Percentiles rank a stretch among this genome's conserved stretches.
These are phyloP conservation scores for Cladophialophora exuberans DNA, from an alignment of 2,329 filamentous ascomycete species.

Conservation along the genomic window DNA sequence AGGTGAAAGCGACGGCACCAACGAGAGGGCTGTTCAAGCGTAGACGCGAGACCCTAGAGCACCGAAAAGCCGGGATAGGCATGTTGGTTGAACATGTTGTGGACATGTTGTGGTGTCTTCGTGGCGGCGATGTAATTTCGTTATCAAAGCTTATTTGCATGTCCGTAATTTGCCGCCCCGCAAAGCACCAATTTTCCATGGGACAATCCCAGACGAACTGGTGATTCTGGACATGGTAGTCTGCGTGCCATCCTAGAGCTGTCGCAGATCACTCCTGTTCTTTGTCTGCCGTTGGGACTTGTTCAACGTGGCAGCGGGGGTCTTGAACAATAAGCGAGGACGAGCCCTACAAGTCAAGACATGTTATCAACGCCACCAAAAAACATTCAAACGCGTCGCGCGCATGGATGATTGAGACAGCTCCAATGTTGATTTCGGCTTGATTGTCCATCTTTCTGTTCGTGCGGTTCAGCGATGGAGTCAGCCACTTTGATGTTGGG, in stretches of 20 bases:
- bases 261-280: slow-evolving; percentile 4
- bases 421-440: too few relatives aligned
- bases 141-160: slow-evolving; percentile 30
- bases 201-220: slow-evolving; percentile 19
- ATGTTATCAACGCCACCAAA: neutral
- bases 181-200: slow-evolving; percentile 21
- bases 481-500: too few relatives aligned
- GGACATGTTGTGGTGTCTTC: slow-evolving; percentile 17
- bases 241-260: neutral
- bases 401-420: too few relatives aligned
- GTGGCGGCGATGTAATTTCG: slow-evolving; percentile 28
- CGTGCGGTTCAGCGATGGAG: too few relatives aligned
- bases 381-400: neutral
- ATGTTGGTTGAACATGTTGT: neutral
- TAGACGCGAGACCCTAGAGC: slow-evolving; percentile 18
- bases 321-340: neutral
- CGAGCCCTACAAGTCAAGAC: neutral
- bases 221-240: too few relatives aligned
- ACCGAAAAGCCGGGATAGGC: neutral
- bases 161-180: slow-evolving; percentile 25
- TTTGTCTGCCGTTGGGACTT: slow-evolving; percentile 3
- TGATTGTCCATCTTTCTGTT: too few relatives aligned
- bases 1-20: slow-evolving; percentile 15
- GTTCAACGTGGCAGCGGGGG: slow-evolving; percentile 2
- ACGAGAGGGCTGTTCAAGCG: slow-evolving; percentile 5